These are phyloP conservation scores for Andrographis paniculata DNA, from an alignment of 305 asterid species.

Conservation along the genomic window DNA sequence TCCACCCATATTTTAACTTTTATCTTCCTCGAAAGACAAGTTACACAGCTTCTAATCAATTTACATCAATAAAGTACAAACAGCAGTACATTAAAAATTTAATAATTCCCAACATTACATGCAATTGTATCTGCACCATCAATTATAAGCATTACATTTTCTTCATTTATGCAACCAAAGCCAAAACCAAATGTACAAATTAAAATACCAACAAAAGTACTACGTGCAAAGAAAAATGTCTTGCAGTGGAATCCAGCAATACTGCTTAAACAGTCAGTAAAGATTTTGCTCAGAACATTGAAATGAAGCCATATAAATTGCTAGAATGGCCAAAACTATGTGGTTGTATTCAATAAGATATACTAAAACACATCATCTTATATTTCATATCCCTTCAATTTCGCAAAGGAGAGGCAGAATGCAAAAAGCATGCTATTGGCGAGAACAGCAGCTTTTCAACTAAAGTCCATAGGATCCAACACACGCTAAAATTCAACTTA, in stretches of 20 bases:
- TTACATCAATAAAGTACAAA: too few relatives aligned
- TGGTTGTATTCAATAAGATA: background rate
- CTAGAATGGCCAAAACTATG: background rate
- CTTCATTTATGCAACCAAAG: background rate
- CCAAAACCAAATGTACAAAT: background rate
- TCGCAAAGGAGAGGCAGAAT: background rate
- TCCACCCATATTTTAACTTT: too few relatives aligned
- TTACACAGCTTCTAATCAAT: too few relatives aligned
- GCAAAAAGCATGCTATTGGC: too few relatives aligned
- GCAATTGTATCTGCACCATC: too few relatives aligned
- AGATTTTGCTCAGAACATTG: background rate
- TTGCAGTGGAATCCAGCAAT: background rate
- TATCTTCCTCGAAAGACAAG: too few relatives aligned
- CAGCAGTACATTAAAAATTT: too few relatives aligned
- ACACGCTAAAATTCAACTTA: too few relatives aligned
- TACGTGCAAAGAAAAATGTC: background rate
- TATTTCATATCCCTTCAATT: background rate
- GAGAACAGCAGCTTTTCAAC: too few relatives aligned
- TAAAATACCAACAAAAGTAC: background rate
- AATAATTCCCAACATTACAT: too few relatives aligned
- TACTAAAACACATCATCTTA: too few relatives aligned
- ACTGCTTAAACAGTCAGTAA: background rate
- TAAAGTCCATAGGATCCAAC: background rate
- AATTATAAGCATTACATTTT: too few relatives aligned
- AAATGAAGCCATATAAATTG: background rate